Base-by-base conservation (phyloP, 2,329 filamentous ascomycete genomes). In the Epichloe elymi region DNA sequence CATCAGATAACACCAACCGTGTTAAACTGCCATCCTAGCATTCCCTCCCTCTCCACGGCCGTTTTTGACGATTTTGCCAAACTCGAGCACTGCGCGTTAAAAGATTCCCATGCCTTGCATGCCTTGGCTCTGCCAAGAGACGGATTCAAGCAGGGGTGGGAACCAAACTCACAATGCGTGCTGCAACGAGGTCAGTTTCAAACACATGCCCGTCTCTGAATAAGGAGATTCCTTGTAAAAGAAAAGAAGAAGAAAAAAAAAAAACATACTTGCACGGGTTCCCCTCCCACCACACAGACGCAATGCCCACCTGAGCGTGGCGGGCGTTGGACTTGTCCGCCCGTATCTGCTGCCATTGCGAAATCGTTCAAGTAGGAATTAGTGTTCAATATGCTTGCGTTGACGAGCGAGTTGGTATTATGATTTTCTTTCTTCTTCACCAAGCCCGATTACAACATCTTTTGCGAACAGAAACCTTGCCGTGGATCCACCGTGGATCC, bases 271-370 rank as follows among this genome's bases (percentile, higher is more conserved):
- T 95, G 80, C 90, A 96, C 38, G 91, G 88, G 65, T 96, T 96
- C 30, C 91, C 91, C 69, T 96, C 89, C 90, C 90, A 97, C 90
- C 90, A 96, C 4, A 96, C 87, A 5, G 86, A 89, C 7, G 89
- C 85, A 62, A 96, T 81, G 52, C 91, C 91, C 26, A 97, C 86
- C 56, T 97, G 91, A 12, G 91, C 17, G 48, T 39, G 46, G 51
- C 51, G 20, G 55, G 53, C n/a, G 38, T 43, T 43, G 48, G 61
- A 55, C 19, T 62, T 62, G 53, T 40, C 56, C 57, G 33, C 63
- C 59, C 61, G 64, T 23, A 23, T 23, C 23, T 23, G 49, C 23
- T 23, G 49, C 49, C 49, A 51, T 47, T 14, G 17, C 11, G 38
- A 42, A 42, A 26, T 7, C 20, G 23, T 23, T 5, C 23, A 6